These are phyloP conservation scores for Venturia aucupariae DNA, from an alignment of 2,329 filamentous ascomycete species.

Conservation along the genomic window DNA sequence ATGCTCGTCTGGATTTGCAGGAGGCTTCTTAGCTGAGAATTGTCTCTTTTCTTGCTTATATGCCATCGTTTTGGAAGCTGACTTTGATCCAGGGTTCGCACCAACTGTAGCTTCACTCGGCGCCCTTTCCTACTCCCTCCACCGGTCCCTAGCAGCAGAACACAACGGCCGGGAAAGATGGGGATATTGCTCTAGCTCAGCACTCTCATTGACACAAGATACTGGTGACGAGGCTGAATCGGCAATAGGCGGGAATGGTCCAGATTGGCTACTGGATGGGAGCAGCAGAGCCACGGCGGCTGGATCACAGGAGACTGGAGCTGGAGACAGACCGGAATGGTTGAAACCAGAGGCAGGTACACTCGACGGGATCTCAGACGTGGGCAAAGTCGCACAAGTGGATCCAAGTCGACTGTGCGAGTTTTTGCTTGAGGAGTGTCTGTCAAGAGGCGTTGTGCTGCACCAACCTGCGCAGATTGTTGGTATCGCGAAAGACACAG, in stretches of 20 bases:
- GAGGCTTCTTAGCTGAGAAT: slow-evolving; percentile 63
- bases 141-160: slow-evolving; percentile 52
- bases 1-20: slow-evolving; percentile 65
- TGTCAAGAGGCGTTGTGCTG: slow-evolving; percentile 53
- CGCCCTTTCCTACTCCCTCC: slow-evolving; percentile 59
- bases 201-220: slow-evolving; percentile 45
- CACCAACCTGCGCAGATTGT: slow-evolving; percentile 54
- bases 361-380: slow-evolving; percentile 53
- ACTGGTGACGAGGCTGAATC: slow-evolving; percentile 25
- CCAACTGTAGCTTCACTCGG: slow-evolving; percentile 50
- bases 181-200: slow-evolving; percentile 51
- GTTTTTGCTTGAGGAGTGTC: slow-evolving; percentile 52
- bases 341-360: slow-evolving; percentile 44
- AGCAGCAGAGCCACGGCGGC: slow-evolving; percentile 51
- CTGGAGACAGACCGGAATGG: slow-evolving; percentile 45
- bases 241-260: slow-evolving; percentile 37
- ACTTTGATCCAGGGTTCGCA: slow-evolving; percentile 42
- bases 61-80: background rate
- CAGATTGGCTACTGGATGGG: slow-evolving; percentile 59
- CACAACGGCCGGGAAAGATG: slow-evolving; percentile 49
- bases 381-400: slow-evolving; percentile 56
- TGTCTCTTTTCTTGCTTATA: slow-evolving; percentile 35
- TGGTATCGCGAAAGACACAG: slow-evolving; percentile 42
- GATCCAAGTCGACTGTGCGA: slow-evolving; percentile 58
- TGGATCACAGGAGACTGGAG: slow-evolving; percentile 24